Evolutionary conservation across 805 yeast genomes (phyloP), one percentile per base, ranked within the genome.

Genomic region (Saccharomycopsis sp.): DNA sequence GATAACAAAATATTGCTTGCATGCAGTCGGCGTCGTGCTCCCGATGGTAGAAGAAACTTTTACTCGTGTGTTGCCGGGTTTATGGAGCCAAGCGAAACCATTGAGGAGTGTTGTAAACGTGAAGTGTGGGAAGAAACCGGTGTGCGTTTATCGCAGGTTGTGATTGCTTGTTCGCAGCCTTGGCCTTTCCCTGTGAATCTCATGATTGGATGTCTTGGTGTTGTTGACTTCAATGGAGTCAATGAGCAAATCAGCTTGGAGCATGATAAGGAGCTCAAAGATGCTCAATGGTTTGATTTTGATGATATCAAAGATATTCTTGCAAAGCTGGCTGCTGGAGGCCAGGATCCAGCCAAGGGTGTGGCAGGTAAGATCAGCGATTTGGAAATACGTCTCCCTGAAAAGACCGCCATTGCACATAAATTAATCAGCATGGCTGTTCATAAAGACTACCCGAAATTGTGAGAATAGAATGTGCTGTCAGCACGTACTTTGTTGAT

Each of bases 101-200:
- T 92, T 20, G 98, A 92, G 70, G 85, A 82, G 52, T 94, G 97
- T 12, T 87, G 92, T 21, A 75, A 84, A 51, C 76, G 99, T 62
- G 99, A 92, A 70, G 86, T 89, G 34, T 91, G 94, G 90, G 99
- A 92, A 69, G 99, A 92, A 70, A 85, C 97, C 3, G 99, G 99
- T 5, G 87, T 90, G 40, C 77, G 72, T 55, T 83, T 83, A 55
- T 63, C 71, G 2, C 70, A 78, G 29, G 86, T 92, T 29, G 71
- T 76, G 54, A 78, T 92, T 55, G 71, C 85, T 21, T 76, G 83
- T 64, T 81, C 94, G 12, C 98, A 92, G 72, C 98, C 99, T 2
- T 92, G 99, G 99, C 99, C 99, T 16, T 92, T 84, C 70, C 98
- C 98, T 1, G 91, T 89, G 0, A 90, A 86, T 68, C 71, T 92